phyloP scores from a whole-genome alignment of 2,329 filamentous ascomycete genomes.

The Diaporthe helianthi region DNA sequence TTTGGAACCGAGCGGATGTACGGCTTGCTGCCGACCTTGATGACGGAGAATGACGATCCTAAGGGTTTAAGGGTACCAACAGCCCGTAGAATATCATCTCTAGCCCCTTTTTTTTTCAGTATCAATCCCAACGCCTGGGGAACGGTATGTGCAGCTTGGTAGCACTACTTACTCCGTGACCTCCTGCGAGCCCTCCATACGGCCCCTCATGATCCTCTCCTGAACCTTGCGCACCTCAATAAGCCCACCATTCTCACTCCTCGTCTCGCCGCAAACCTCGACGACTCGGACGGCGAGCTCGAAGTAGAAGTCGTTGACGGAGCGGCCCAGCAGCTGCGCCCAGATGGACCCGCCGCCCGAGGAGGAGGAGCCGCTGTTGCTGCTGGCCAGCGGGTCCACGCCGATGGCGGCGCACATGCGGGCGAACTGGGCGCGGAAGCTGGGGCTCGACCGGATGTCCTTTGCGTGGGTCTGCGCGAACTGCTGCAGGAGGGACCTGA shows the following conservation, averaged over 20 bases:
- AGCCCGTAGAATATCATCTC: constrained; percentile 88
- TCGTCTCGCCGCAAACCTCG: constrained; percentile 85
- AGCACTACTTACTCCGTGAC: constrained; percentile 72
- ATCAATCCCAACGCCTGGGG: no score
- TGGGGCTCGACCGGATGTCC: constrained; percentile 94
- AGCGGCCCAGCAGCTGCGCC: constrained; percentile 89
- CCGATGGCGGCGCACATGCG: constrained; percentile 98
- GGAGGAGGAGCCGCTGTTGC: constrained; percentile 53
- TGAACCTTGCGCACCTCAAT: constrained; percentile 84
- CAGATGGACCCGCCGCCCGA: constrained; percentile 73
- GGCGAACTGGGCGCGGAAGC: constrained; percentile 95
- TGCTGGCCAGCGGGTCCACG: constrained; percentile 88
- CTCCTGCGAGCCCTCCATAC: constrained; percentile 78
- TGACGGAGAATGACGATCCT: constrained; percentile 84
- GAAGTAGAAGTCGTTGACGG: constrained; percentile 98
- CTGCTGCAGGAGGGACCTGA: constrained; percentile 92
- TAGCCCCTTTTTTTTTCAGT: constrained; percentile 40
- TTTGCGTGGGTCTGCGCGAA: constrained; percentile 94
- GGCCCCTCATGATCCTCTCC: constrained; percentile 74
- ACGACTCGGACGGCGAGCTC: constrained; percentile 95
- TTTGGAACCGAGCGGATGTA: constrained; percentile 94
- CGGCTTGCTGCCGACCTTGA: constrained; percentile 81
- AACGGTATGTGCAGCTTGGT: not conserved
- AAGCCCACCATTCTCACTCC: constrained; percentile 90
- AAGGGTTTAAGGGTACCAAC: constrained; percentile 87